Evolutionary conservation across 2,329 filamentous ascomycete species (phyloP).

Genomic region (Sclerotinia sclerotiorum): DNA sequence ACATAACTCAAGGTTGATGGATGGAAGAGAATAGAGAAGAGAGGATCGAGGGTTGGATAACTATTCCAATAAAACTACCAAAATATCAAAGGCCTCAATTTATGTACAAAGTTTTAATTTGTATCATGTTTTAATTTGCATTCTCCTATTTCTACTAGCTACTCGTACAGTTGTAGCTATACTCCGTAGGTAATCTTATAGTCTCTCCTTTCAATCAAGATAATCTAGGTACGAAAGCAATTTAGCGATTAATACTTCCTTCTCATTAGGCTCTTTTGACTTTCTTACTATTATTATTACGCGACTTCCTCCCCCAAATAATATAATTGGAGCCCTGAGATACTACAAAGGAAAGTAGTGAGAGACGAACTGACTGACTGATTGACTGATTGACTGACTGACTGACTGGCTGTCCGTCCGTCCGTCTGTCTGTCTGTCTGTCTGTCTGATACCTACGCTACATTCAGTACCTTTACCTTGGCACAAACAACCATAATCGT

Average conservation of each 20-base stretch:
- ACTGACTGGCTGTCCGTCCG: no score
- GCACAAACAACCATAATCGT: neutral
- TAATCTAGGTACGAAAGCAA: neutral
- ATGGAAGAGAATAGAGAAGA: no score
- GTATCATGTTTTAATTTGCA: neutral
- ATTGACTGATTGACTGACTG: no score
- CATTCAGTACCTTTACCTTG: no score
- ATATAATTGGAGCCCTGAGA: neutral
- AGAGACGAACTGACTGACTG: neutral
- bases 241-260: slow-evolving; percentile 4
- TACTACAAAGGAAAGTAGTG: neutral
- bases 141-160: neutral
- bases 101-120: no score
- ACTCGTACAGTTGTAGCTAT: no score
- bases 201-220: neutral
- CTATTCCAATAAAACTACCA: no score
- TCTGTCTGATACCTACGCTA: neutral
- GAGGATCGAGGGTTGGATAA: no score
- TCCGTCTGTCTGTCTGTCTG: no score
- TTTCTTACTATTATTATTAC: neutral
- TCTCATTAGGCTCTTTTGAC: neutral
- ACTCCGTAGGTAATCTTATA: neutral
- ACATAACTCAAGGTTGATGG: no score
- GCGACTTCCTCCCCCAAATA: neutral
- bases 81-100: neutral